A percentile compares a stretch with the other conserved stretches of the same genome.
Evolutionary conservation across 495 filamentous ascomycete species (phyloP).

Genomic region (Penicillium macrosclerotiorum): DNA sequence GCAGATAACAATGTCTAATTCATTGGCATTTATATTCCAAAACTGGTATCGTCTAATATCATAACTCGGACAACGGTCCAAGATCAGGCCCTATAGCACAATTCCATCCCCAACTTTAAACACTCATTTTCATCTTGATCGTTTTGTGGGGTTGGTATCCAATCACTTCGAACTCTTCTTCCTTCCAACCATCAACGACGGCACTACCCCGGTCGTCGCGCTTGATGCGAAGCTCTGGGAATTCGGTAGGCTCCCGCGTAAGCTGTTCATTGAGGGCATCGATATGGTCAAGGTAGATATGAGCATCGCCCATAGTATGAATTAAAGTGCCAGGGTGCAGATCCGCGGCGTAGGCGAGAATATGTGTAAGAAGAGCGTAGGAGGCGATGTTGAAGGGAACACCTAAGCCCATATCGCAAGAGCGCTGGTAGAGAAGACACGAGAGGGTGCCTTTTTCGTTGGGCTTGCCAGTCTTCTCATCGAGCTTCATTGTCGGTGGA

Average conservation of each 20-base stretch:
- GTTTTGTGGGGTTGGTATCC: conserved; percentile 87
- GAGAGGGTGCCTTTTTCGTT: conserved; percentile 62
- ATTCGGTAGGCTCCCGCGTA: conserved; percentile 72
- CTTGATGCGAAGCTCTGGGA: conserved; percentile 72
- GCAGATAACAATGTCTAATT: not conserved
- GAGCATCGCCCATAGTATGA: conserved; percentile 94
- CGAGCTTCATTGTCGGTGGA: conserved; percentile 44
- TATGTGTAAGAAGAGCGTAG: conserved; percentile 90
- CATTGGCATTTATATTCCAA: conserved; percentile 2
- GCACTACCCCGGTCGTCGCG: conserved; percentile 60
- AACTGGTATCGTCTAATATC: conserved; percentile 21
- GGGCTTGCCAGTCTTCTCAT: conserved; percentile 35
- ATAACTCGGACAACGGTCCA: conserved; percentile 4
- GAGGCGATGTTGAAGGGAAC: conserved; percentile 97
- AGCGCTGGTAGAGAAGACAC: conserved; percentile 89
- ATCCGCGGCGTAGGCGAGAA: conserved; percentile 83
- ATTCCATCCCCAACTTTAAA: conserved; percentile 50
- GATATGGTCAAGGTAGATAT: conserved; percentile 91
- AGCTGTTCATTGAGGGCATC: conserved; percentile 82
- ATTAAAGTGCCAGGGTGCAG: conserved; percentile 80
- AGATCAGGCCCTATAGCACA: not conserved
- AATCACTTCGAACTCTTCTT: conserved; percentile 83
- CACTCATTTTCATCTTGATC: conserved; percentile 98
- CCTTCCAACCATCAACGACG: conserved; percentile 73
- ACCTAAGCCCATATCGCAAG: conserved; percentile 94